phyloP scores from a whole-genome alignment of 2,329 filamentous ascomycete genomes.

The Ophiostoma quercus region DNA sequence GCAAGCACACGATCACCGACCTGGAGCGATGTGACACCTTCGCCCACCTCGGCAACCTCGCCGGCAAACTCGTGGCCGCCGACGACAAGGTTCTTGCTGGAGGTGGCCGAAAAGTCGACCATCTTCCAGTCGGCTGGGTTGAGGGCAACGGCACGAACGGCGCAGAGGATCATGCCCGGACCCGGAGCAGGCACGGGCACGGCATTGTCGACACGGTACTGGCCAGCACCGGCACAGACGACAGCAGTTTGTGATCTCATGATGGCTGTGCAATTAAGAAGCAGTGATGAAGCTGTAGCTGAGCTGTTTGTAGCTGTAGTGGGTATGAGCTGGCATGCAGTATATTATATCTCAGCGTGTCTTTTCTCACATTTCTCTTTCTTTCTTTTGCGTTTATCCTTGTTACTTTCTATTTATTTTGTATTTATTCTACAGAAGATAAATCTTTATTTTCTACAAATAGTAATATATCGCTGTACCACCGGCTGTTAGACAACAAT shows the following conservation, averaged over 20 bases:
- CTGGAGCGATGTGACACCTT: constrained; percentile 20
- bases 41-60: constrained; percentile 29
- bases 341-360: not conserved
- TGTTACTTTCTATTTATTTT: not conserved
- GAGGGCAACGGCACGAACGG: constrained; percentile 30
- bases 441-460: not conserved
- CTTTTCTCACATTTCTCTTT: not conserved
- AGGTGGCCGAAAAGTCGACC: constrained; percentile 28
- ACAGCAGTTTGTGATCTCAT: constrained; percentile 18
- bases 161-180: constrained; percentile 21
- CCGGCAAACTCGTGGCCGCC: constrained; percentile 33
- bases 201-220: constrained; percentile 20
- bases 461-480: not conserved
- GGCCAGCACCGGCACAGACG: constrained; percentile 21
- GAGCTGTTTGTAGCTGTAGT: constrained; percentile 7
- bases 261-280: not conserved
- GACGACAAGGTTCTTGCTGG: constrained; percentile 28
- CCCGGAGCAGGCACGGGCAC: constrained; percentile 17
- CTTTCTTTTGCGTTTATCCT: not conserved
- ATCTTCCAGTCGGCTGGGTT: constrained; percentile 35
- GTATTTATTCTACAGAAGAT: not conserved
- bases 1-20: constrained; percentile 28
- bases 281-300: not conserved
- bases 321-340: not conserved
- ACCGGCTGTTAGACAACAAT: not conserved